phyloP scores from a whole-genome alignment of 2,329 filamentous ascomycete genomes.

The Trichoderma atrobrunneum region DNA sequence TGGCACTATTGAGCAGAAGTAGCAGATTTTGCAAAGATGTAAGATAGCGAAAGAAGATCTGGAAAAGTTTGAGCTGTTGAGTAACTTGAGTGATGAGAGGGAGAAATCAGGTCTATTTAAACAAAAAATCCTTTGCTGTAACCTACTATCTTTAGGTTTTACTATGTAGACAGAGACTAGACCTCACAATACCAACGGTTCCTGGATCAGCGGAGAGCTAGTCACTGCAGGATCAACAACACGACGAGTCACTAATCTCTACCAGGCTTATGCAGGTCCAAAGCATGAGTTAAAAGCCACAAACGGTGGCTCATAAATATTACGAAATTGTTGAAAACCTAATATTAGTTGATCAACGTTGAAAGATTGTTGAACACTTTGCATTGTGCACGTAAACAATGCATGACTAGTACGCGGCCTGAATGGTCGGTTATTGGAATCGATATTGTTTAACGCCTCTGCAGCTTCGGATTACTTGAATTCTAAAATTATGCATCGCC shows the following conservation, averaged over 20 bases:
- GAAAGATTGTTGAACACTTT: neutral
- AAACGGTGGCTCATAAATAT: neutral
- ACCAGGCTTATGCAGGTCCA: neutral
- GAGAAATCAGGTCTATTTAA: neutral
- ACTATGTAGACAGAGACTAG: neutral
- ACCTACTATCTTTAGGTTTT: neutral
- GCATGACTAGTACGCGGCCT: neutral
- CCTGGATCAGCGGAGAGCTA: neutral
- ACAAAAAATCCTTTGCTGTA: neutral
- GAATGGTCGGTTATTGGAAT: neutral
- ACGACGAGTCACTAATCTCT: neutral
- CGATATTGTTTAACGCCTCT: neutral
- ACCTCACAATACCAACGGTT: neutral
- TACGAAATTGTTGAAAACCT: neutral
- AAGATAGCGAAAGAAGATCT: neutral
- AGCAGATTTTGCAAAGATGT: neutral
- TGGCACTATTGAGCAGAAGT: neutral
- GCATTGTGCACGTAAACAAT: neutral
- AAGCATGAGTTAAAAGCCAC: neutral
- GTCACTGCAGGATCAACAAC: neutral
- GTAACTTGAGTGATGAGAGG: neutral
- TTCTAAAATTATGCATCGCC: neutral
- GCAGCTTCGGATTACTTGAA: neutral
- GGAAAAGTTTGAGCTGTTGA: neutral
- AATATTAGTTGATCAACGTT: neutral